These are phyloP conservation scores for Boletus reticulatus DNA, from an alignment of 768 basidiomycete species.

Conservation along the genomic window DNA sequence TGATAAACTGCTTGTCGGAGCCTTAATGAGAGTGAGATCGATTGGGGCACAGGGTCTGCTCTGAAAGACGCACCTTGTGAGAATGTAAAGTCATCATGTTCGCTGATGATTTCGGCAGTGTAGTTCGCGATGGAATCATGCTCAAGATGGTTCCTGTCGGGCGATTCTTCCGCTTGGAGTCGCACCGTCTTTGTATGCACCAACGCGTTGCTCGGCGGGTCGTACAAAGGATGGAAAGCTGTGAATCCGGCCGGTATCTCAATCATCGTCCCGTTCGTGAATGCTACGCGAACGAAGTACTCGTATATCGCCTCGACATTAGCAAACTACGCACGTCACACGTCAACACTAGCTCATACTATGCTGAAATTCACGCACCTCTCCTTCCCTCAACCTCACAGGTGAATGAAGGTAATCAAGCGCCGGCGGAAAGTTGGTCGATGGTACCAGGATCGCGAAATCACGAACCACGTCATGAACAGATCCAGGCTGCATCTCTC, in stretches of 20 bases:
- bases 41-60: no score
- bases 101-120: not conserved
- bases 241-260: not conserved
- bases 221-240: not conserved
- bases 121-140: not conserved
- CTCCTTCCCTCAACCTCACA: not conserved
- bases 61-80: not conserved
- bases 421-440: slow-evolving; percentile 13
- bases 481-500: not conserved
- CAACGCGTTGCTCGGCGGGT: not conserved
- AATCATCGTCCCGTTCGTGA: not conserved
- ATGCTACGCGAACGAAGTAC: not conserved
- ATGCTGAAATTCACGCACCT: not conserved
- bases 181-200: not conserved
- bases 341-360: not conserved
- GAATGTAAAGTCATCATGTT: not conserved
- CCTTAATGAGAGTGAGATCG: not conserved
- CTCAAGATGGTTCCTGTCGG: not conserved
- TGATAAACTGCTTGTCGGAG: not conserved
- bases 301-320: not conserved
- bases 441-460: slow-evolving; percentile 15
- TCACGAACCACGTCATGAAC: not conserved
- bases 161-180: not conserved
- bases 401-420: not conserved
- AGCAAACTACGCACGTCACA: not conserved